Base-by-base conservation (phyloP, 305 asterid species). In the Fraxinus paxiana region DNA sequence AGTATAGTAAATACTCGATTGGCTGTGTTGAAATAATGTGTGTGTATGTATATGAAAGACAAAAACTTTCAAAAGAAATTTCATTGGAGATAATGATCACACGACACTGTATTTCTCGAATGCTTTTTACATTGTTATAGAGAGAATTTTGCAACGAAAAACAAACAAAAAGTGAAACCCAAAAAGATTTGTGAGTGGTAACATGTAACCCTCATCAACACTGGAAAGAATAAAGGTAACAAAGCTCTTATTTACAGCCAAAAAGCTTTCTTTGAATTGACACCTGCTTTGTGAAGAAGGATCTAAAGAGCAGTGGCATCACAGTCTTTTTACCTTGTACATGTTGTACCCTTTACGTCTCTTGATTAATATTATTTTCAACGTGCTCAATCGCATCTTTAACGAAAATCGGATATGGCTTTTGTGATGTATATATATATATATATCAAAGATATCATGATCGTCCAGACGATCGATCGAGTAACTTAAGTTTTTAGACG, bases 221-320 rank as follows among this genome's bases (percentile, higher is more conserved):
- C 46, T 56, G 33, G 76, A 71, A 79, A 82, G 88, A 70, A 85
- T 82, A 85, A 85, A 87, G 87, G 82, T 83, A 77, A 77, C 79
- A 84, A 87, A 81, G 85, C 74, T 81, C 76, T 77, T 61, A 81
- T 81, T 75, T 46, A 87, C 83, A 85, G 77, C 81, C 84, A 77
- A 78, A 75, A 84, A 63, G 82, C 63, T 28, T 31, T 30, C 33
- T 78, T 80, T 84, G 89, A 86, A 84, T 84, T 80, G 89, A 86
- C 89, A 82, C 81, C 76, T 88, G 79, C 87, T 82, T 85, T 83
- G 85, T 79, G 77, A 84, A 82, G 88, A 88, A 85, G 87, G 85
- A 83, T 85, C 87, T 83, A 83, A 82, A 84, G 87, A 65, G 77
- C 76, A 77, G 38, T 78, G 79, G 82, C 70, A 54, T 86, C 71